Conservation (phyloP, 768 basidiomycete genomes). For the Hypholoma fasciculare region DNA sequence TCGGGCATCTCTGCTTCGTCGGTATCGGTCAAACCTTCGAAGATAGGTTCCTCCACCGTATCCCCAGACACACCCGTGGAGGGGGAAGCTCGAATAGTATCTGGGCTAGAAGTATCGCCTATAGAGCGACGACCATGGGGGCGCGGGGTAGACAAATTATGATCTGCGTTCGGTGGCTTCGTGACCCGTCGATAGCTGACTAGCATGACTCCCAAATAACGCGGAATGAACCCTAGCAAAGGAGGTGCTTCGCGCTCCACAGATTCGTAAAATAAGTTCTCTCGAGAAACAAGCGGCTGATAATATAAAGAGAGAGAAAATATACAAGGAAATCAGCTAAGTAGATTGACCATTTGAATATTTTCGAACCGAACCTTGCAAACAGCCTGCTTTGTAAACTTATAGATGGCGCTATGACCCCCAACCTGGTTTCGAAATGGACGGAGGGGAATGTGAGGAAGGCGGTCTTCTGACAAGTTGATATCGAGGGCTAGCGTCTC, state of each 20-base stretch:
- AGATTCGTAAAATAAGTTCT: constrained; percentile 97
- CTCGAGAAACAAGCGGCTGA: constrained; percentile 93
- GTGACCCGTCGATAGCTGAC: constrained; percentile 90
- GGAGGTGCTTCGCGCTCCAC: constrained; percentile 94
- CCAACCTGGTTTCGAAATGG: constrained; percentile 99
- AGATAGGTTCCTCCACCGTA: constrained; percentile 18
- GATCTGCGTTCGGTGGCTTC: constrained; percentile 27
- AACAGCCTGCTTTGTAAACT: constrained; percentile 95
- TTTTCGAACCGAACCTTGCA: constrained; percentile 90
- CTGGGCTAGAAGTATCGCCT: constrained; percentile 24
- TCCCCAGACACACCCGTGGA: constrained; percentile 15
- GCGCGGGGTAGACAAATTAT: constrained; percentile 18
- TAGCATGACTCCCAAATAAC: constrained; percentile 97
- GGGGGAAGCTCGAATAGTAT: constrained; percentile 15
- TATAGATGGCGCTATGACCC: constrained; percentile 96
- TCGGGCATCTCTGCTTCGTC: constrained; percentile 90
- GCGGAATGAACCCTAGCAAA: constrained; percentile 91
- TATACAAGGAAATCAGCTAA: constrained; percentile 22
- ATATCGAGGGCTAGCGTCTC: constrained; percentile 32
- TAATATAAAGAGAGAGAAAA: constrained; percentile 16
- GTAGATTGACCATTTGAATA: constrained; percentile 12
- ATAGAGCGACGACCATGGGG: constrained; percentile 27
- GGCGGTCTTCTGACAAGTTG: constrained; percentile 53
- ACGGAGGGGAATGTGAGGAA: constrained; percentile 88
- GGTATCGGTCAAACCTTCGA: constrained; percentile 42